Evolutionary conservation across 805 yeast genomes (phyloP).

Genomic region (Candida chilensis): DNA sequence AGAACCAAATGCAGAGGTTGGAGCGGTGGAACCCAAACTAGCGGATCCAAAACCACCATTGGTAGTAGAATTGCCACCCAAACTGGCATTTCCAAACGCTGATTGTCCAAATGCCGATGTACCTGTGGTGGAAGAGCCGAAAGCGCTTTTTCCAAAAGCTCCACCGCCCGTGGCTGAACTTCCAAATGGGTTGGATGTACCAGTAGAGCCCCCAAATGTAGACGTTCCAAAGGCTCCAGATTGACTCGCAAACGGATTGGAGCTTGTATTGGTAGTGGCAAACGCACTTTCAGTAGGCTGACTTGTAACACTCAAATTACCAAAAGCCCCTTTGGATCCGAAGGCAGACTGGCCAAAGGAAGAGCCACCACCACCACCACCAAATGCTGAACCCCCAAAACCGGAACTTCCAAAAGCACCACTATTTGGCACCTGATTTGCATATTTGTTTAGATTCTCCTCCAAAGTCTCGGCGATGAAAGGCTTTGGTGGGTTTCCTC

Average conservation of each 20-base stretch:
- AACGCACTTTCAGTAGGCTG: too few species aligned
- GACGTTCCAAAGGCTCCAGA: conserved; percentile 4
- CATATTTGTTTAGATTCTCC: conserved; percentile 10
- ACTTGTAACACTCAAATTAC: conserved; percentile 4
- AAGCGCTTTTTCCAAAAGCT: conserved; percentile 14
- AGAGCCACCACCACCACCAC: conserved; percentile 2
- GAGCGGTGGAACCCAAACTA: too few species aligned
- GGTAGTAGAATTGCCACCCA: too few species aligned
- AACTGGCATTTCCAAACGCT: conserved; percentile 5
- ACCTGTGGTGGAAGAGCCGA: too few species aligned
- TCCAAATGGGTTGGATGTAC: conserved; percentile 6
- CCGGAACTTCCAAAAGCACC: conserved; percentile 4
- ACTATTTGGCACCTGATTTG: conserved; percentile 4
- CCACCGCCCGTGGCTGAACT: not conserved
- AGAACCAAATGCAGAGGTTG: conserved; percentile 8
- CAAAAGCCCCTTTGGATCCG: conserved; percentile 4
- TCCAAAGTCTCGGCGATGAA: conserved; percentile 18
- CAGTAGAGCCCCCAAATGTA: conserved; percentile 7
- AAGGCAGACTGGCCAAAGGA: conserved; percentile 7
- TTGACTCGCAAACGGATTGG: too few species aligned
- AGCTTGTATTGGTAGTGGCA: too few species aligned
- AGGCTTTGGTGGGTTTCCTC: conserved; percentile 10
- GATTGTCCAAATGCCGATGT: conserved; percentile 8
- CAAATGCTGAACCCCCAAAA: conserved; percentile 4
- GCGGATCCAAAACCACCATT: conserved; percentile 7